Evolutionary conservation across 2,329 filamentous ascomycete species (phyloP), one percentile per base, ranked within the genome.

Genomic region (Elsinoe arachidis): DNA sequence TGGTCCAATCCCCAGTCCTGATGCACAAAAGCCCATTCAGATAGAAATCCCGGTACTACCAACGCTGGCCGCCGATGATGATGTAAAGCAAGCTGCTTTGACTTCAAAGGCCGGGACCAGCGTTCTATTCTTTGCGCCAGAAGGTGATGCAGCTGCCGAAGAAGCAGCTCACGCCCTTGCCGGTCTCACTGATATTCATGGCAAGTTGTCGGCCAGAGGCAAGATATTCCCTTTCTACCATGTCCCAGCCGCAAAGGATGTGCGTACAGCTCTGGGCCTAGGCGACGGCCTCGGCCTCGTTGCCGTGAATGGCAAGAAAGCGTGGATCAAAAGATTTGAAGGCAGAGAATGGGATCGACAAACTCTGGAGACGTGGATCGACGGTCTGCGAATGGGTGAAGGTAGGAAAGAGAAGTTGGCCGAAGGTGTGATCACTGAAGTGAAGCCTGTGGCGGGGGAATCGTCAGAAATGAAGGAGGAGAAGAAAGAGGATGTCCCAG

Each of bases 371-470:
- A 75, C 76, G 61, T 99, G 92, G 90, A 82, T 99, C 59, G 93
- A 99, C 67, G 80, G 82, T n/a, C 90, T 97, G 61, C 85, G 90
- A 37, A 80, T 99, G 78, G 89, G 91, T 55, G 92, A 97, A 68
- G 87, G 89, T 2, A 74, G 80, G 59, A 96, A 92, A 78, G 79
- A 84, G 65, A 88, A 82, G 64, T 68, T 91, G 14, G 78, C 77
- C 39, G 81, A 86, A 59, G 66, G 67, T 3, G 47, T 78, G 35
- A 61, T 78, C 9, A 64, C 68, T 5, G 39, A 47, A 10, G 15
- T 23, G 26, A 30, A 38, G 21, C 15, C 54, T 34, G n/a, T 55
- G 58, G 49, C 57, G 68, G 37, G 67, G 68, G 66, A 63, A 60
- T 53, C 51, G 44, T 43, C 15, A 26, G 15, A 57, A 41, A 26